These are phyloP conservation scores for Colletotrichum ledebouriae DNA, from an alignment of 2,329 filamentous ascomycete species.

Conservation along the genomic window DNA sequence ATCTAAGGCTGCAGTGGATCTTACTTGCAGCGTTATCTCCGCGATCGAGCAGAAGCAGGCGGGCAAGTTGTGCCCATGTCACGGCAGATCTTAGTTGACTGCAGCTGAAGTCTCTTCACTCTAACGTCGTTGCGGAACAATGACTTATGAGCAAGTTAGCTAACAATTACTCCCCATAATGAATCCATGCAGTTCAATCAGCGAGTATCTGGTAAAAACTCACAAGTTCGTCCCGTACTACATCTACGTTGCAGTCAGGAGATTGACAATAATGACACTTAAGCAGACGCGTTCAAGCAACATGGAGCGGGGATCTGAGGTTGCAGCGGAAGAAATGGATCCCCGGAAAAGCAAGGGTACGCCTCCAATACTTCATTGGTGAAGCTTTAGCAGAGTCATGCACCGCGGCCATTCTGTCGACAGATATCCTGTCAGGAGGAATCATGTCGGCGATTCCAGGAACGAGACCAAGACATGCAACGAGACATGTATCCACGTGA, in stretches of 20 bases:
- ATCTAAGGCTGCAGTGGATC: no score
- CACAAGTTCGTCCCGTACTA: slow-evolving; percentile 30
- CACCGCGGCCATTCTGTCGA: not conserved
- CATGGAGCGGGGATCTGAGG: slow-evolving; percentile 24
- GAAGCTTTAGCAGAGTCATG: slow-evolving; percentile 23
- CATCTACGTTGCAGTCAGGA: not conserved
- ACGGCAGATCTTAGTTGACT: no score
- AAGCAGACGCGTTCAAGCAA: not conserved
- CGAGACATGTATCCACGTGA: slow-evolving; percentile 28
- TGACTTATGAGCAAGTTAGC: no score
- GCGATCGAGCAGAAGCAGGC: not conserved
- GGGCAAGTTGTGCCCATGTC: not conserved
- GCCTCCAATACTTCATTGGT: slow-evolving; percentile 15
- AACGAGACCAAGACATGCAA: slow-evolving; percentile 3
- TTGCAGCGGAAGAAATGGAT: not conserved
- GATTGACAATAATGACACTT: slow-evolving; percentile 14
- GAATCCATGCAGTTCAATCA: not conserved
- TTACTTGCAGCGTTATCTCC: no score
- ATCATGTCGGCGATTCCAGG: not conserved
- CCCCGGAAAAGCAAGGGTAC: not conserved
- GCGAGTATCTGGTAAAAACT: not conserved
- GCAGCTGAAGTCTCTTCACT: no score
- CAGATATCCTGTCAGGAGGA: not conserved
- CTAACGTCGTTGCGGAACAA: no score
- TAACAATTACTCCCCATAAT: no score